phyloP scores from a whole-genome alignment of 139 green algal species.

The Gonium pectorale region DNA sequence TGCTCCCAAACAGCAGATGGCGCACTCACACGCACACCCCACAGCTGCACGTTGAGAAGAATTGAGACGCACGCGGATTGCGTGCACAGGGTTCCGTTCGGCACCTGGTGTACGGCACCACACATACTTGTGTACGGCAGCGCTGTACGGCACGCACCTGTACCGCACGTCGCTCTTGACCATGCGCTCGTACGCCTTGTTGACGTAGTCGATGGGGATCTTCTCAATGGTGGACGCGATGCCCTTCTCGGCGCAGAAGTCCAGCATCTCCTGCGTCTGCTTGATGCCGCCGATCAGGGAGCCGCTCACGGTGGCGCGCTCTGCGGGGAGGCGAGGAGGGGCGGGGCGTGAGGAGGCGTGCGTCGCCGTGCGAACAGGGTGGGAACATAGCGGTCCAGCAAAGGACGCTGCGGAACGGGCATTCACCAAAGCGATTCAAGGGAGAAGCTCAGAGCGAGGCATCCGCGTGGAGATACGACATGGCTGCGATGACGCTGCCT shows the following conservation, averaged over 20 bases:
- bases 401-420: too few relatives aligned
- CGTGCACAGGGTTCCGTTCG: background rate
- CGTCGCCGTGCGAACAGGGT: too few relatives aligned
- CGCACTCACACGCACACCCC: too few relatives aligned
- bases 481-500: too few relatives aligned
- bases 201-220: conserved; percentile 64
- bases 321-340: background rate
- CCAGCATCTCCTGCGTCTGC: conserved; percentile 84
- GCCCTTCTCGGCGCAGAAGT: conserved; percentile 80
- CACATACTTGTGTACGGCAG: background rate
- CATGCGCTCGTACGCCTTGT: conserved; percentile 77
- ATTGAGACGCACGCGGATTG: background rate
- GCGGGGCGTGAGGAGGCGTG: too few relatives aligned
- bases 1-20: too few relatives aligned
- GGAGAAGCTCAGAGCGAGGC: too few relatives aligned
- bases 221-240: conserved; percentile 61
- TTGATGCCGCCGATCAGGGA: conserved; percentile 78
- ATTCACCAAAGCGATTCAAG: too few relatives aligned
- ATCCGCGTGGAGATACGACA: too few relatives aligned
- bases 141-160: conserved; percentile 6
- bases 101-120: background rate
- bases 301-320: conserved; percentile 54
- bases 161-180: conserved; percentile 76
- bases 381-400: too few relatives aligned
- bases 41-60: too few relatives aligned